A percentile compares a stretch with the other conserved stretches of the same genome.
phyloP scores from a whole-genome alignment of 1,284 basidiomycete species.

The Ustilago curta region DNA sequence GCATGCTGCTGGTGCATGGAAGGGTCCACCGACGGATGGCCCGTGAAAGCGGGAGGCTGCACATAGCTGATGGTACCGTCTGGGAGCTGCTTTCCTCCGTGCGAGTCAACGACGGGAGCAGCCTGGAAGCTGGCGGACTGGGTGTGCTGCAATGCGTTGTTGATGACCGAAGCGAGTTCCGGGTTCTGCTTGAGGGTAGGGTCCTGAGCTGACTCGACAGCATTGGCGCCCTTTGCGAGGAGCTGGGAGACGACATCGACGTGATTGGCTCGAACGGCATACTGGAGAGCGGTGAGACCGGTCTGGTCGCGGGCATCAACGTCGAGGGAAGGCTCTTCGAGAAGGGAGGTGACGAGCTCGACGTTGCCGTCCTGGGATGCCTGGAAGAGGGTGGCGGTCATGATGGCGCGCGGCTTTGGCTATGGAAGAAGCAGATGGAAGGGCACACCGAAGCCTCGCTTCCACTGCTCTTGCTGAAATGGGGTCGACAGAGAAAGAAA shows the following conservation, averaged over 20 bases:
- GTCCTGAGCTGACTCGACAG: conserved; percentile 34
- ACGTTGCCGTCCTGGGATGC: conserved; percentile 60
- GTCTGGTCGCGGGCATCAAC: conserved; percentile 53
- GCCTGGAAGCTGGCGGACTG: conserved; percentile 44
- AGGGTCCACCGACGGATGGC: conserved; percentile 16
- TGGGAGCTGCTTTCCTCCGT: conserved; percentile 58
- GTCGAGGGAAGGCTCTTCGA: conserved; percentile 51
- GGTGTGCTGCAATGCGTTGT: conserved; percentile 49
- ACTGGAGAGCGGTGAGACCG: conserved; percentile 50
- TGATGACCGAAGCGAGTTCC: conserved; percentile 39
- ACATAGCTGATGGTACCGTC: conserved; percentile 61
- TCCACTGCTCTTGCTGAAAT: conserved; percentile 27
- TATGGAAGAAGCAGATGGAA: conserved; percentile 26
- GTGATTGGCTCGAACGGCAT: conserved; percentile 54
- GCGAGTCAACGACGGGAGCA: conserved; percentile 46
- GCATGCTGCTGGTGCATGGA: conserved; percentile 34
- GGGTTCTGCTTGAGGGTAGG: conserved; percentile 41
- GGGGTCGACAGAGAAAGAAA: background rate
- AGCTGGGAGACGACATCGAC: conserved; percentile 62
- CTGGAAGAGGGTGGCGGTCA: conserved; percentile 60
- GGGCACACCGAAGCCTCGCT: conserved; percentile 42
- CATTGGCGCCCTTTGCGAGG: conserved; percentile 48
- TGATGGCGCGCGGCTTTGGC: conserved; percentile 28
- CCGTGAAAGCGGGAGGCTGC: conserved; percentile 39
- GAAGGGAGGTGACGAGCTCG: conserved; percentile 49